phyloP scores from a whole-genome alignment of 1,284 basidiomycete species.

The Microbotryum violaceum region DNA sequence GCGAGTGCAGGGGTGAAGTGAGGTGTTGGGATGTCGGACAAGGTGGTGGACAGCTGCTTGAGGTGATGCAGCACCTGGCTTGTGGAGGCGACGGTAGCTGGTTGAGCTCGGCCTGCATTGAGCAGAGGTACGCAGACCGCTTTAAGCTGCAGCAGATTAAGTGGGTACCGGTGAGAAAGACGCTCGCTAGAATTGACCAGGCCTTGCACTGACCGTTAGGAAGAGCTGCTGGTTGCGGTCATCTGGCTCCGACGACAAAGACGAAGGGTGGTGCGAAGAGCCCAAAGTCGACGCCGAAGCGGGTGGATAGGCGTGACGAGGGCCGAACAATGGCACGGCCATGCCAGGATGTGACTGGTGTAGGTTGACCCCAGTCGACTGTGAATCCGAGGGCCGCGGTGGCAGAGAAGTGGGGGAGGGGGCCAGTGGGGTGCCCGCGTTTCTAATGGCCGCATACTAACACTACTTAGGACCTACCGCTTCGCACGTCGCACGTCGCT shows the following conservation, averaged over 20 bases:
- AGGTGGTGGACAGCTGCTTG: conserved; percentile 47
- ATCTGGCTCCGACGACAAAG: neutral
- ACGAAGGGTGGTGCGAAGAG: neutral
- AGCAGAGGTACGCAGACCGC: conserved; percentile 68
- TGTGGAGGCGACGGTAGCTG: conserved; percentile 46
- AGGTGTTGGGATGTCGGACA: conserved; percentile 46
- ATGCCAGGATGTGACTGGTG: too few species aligned
- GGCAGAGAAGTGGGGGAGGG: neutral
- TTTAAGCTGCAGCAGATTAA: conserved; percentile 55
- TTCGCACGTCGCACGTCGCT: too few species aligned
- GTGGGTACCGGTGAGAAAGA: too few species aligned
- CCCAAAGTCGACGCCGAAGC: neutral
- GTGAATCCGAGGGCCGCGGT: neutral
- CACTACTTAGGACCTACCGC: too few species aligned
- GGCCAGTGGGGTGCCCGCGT: too few species aligned
- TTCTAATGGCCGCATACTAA: too few species aligned
- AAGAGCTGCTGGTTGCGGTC: neutral
- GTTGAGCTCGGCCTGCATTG: conserved; percentile 51
- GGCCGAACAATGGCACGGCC: too few species aligned
- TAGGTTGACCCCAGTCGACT: too few species aligned
- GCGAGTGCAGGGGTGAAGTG: conserved; percentile 57
- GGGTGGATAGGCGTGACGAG: too few species aligned
- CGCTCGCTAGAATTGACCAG: too few species aligned
- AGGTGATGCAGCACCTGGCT: conserved; percentile 52
- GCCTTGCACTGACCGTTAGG: neutral